phyloP scores from a whole-genome alignment of 2,329 filamentous ascomycete species.

The Botrytis deweyae region DNA sequence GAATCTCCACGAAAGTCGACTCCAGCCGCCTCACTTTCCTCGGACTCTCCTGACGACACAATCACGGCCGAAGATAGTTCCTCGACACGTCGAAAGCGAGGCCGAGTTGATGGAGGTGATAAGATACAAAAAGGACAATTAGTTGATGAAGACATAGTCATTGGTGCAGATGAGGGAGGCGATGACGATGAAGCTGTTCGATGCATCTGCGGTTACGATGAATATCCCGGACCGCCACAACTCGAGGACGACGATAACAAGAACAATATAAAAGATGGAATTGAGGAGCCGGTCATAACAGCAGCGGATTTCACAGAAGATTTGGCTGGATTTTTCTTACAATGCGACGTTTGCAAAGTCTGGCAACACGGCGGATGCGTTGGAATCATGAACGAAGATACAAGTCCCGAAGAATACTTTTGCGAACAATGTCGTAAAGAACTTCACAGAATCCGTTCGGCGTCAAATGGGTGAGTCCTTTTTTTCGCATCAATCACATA shows the following conservation, averaged over 20 bases:
- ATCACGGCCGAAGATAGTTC: conserved; percentile 59
- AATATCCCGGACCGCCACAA: conserved; percentile 81
- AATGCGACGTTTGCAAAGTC: conserved; percentile 96
- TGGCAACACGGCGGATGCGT: conserved; percentile 99
- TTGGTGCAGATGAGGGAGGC: conserved; percentile 66
- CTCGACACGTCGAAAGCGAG: conserved; percentile 76
- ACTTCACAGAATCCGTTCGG: conserved; percentile 78
- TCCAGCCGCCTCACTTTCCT: conserved; percentile 70
- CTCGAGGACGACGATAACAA: conserved; percentile 55
- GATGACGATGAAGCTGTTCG: conserved; percentile 93
- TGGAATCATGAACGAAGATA: conserved; percentile 90
- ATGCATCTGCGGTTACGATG: conserved; percentile 90
- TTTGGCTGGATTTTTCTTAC: conserved; percentile 91
- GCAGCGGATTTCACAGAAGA: conserved; percentile 65
- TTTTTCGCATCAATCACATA: conserved; percentile 12
- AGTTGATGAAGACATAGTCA: conserved; percentile 43
- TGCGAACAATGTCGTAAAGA: conserved; percentile 94
- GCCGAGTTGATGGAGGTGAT: conserved; percentile 46
- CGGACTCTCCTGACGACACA: conserved; percentile 63
- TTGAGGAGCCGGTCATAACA: conserved; percentile 56
- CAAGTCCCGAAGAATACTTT: conserved; percentile 95
- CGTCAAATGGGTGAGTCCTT: conserved; percentile 75
- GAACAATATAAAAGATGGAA: conserved; percentile 54
- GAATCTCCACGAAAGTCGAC: conserved; percentile 73
- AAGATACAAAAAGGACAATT: conserved; percentile 51